Percentiles rank a stretch among this genome's conserved stretches.
Evolutionary conservation across 768 basidiomycete genomes (phyloP).

Genomic region (Podaxis sp.): DNA sequence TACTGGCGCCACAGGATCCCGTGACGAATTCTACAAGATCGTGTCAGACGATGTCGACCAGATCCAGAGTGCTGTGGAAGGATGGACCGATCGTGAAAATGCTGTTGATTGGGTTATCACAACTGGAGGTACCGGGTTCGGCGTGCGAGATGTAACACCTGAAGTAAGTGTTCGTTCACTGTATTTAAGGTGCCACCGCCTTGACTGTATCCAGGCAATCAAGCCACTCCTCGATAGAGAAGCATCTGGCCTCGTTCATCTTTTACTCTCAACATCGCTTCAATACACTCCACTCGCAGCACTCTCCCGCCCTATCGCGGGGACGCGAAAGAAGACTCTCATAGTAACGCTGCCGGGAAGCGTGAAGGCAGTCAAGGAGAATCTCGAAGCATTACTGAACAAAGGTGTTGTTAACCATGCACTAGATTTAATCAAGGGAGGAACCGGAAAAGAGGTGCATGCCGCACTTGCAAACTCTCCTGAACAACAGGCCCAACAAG

Average conservation of each 20-base stretch:
- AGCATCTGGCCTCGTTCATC: constrained; percentile 70
- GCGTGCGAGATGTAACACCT: constrained; percentile 74
- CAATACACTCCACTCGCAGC: constrained; percentile 76
- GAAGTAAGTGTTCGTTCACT: constrained; percentile 45
- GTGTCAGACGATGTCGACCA: constrained; percentile 61
- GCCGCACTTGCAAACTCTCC: constrained; percentile 31
- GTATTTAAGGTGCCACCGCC: not conserved
- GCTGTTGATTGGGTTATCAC: constrained; percentile 74
- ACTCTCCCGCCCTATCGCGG: constrained; percentile 79
- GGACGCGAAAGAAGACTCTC: constrained; percentile 60
- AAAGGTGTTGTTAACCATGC: constrained; percentile 64
- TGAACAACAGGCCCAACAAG: constrained; percentile 28
- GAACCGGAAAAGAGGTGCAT: constrained; percentile 59
- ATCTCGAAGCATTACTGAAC: constrained; percentile 55
- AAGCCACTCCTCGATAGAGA: constrained; percentile 59
- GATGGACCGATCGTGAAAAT: constrained; percentile 35
- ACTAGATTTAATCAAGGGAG: constrained; percentile 67
- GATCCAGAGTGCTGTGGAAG: constrained; percentile 45
- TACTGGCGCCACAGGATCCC: not conserved
- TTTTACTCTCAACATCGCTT: constrained; percentile 65
- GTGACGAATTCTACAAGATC: constrained; percentile 32
- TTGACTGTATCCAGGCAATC: constrained; percentile 40
- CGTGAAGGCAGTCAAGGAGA: constrained; percentile 81
- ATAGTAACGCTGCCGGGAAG: constrained; percentile 83
- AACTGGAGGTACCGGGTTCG: constrained; percentile 87